Evolutionary conservation across 1,284 basidiomycete species (phyloP).

Genomic region (Ceratobasidium sp.): DNA sequence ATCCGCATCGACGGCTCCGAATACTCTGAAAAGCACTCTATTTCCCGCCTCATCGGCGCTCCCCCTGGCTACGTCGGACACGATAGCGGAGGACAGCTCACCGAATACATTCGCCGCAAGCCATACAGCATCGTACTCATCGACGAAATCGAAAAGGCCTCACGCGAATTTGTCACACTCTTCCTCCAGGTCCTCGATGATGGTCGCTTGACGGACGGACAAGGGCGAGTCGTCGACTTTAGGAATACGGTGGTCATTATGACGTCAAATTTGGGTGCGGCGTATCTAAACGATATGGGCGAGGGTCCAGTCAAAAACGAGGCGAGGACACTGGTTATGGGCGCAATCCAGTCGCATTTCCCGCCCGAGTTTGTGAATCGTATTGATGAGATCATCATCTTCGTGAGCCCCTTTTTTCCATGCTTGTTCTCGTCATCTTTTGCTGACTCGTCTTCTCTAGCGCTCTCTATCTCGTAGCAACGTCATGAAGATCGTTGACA

Average conservation of each 20-base stretch:
- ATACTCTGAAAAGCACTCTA: constrained; percentile 94
- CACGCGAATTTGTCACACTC: constrained; percentile 88
- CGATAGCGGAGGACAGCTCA: constrained; percentile 89
- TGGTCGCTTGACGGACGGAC: constrained; percentile 91
- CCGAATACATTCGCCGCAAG: constrained; percentile 89
- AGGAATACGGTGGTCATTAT: constrained; percentile 92
- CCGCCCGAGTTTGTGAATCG: constrained; percentile 95
- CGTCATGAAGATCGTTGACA: constrained; percentile 85
- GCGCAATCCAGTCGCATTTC: constrained; percentile 83
- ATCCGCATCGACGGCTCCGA: constrained; percentile 92
- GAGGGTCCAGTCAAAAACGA: constrained; percentile 74
- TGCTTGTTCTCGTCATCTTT: constrained; percentile 15
- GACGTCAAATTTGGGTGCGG: constrained; percentile 90
- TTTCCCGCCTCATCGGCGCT: constrained; percentile 88
- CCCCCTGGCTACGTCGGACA: constrained; percentile 94
- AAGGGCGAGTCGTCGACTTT: constrained; percentile 78
- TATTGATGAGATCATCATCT: constrained; percentile 89
- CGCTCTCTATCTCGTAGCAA: constrained; percentile 79
- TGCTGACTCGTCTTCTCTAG: constrained; percentile 58
- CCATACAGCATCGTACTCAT: constrained; percentile 85
- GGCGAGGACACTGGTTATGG: constrained; percentile 77
- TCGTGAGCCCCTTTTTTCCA: constrained; percentile 65
- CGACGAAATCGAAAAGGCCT: constrained; percentile 91
- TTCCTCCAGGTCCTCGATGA: constrained; percentile 96
- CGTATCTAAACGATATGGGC: constrained; percentile 79